These are phyloP conservation scores for Eucalyptus pumila DNA, from an alignment of 345 rosid species.

Conservation along the genomic window DNA sequence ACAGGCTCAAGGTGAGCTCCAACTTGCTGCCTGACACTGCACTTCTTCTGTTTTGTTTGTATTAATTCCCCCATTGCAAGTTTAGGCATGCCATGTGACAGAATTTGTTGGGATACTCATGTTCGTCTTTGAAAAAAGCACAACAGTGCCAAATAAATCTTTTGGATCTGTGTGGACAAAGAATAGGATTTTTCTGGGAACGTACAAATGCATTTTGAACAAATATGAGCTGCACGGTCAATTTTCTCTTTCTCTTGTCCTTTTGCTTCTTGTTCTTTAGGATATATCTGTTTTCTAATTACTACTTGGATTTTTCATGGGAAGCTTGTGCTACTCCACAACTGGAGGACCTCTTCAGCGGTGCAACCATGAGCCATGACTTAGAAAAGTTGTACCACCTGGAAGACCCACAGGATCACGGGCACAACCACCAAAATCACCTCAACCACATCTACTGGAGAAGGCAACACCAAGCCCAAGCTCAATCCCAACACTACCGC, in stretches of 20 bases:
- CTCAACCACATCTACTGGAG: constrained; percentile 7
- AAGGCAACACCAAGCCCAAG: constrained; percentile 2
- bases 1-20: constrained; percentile 40
- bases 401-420: background rate
- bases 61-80: background rate
- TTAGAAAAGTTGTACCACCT: background rate
- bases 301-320: constrained; percentile 9
- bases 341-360: constrained; percentile 84
- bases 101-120: background rate
- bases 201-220: background rate
- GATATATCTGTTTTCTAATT: background rate
- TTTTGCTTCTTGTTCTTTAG: background rate
- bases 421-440: constrained; percentile 10
- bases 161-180: background rate
- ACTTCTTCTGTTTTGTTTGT: background rate
- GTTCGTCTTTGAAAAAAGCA: background rate
- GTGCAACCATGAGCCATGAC: constrained; percentile 7
- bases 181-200: background rate
- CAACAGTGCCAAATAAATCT: background rate
- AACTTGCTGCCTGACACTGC: background rate
- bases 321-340: constrained; percentile 63
- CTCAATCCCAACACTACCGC: constrained; percentile 10
- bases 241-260: constrained; percentile 4
- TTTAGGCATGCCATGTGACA: background rate
- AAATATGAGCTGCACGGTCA: background rate